A percentile compares a stretch with the other conserved stretches of the same genome.
Evolutionary conservation across 306 rosid genomes (phyloP).

Genomic region (Corylus heterophylla): DNA sequence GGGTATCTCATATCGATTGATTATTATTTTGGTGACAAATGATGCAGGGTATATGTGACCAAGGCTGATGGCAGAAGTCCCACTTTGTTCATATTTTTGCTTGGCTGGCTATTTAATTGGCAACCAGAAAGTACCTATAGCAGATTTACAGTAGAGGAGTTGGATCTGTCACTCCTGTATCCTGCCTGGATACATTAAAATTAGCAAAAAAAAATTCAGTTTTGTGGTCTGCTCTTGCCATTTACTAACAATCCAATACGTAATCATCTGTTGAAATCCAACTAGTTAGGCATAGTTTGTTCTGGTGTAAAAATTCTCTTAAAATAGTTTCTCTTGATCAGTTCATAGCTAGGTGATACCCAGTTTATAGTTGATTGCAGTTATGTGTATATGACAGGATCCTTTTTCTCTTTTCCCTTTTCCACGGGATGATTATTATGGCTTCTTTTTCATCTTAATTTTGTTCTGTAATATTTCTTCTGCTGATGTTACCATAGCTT

Average conservation of each 20-base stretch:
- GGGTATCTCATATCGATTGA: conserved; percentile 2
- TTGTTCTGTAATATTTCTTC: neutral
- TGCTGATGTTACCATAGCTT: neutral
- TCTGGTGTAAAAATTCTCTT: neutral
- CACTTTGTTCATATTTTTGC: conserved; percentile 6
- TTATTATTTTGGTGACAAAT: conserved; percentile 22
- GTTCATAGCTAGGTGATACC: neutral
- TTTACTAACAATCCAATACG: neutral
- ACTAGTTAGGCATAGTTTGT: conserved; percentile 6
- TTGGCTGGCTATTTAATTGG: conserved; percentile 27
- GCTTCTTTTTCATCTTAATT: too few relatives aligned
- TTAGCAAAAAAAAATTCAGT: neutral
- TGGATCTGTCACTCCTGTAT: conserved; percentile 6
- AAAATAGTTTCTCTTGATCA: neutral
- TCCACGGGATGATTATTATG: too few relatives aligned
- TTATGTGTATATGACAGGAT: too few relatives aligned
- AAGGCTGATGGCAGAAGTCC: conserved; percentile 16
- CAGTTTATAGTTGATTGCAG: neutral
- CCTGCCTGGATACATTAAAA: too few relatives aligned
- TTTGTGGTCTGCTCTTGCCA: conserved; percentile 11
- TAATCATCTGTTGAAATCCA: conserved; percentile 11
- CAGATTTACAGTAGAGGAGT: conserved; percentile 25
- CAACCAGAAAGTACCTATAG: conserved; percentile 27
- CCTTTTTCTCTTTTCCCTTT: neutral
- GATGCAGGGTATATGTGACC: conserved; percentile 29